Base-by-base conservation (phyloP, 768 basidiomycete genomes). In the Lactarius pseudohatsudake region DNA sequence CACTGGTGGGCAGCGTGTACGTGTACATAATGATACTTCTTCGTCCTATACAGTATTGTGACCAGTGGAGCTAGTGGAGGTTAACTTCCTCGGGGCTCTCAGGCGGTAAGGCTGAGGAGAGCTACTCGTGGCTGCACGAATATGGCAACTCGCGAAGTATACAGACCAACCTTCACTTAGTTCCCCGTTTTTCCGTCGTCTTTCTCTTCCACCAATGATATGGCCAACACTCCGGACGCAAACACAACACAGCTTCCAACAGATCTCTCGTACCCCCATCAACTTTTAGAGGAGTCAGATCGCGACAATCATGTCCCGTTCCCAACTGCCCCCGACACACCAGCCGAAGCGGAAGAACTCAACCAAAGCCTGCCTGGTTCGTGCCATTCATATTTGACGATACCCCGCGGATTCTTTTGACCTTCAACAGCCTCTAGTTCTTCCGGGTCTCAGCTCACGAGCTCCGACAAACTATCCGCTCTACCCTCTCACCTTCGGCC, bases 401-500 rank as follows among this genome's bases (percentile, higher is more conserved):
- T 61, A 30, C 53, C 13, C 22, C 11, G n/a, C 34, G 6, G 26
- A 13, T 18, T n/a, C 1, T 8, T 36, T 8, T 69, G 45, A 54
- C 32, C 28, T 32, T 9, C n/a, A 18, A 10, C 58, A 75, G 74
- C 72, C 13, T 69, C 72, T 4, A 68, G 63, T 8, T 72, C 75
- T n/a, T 71, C 74, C 1, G 71, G 60, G 13, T 77, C 79, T 2
- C 76, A 77, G 30, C 67, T 69, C 22, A 77, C 80, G 1, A 79
- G 76, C 59, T 81, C 82, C 4, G 85, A 86, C 57, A 82, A 80
- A 62, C 77, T 84, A 30, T 73, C 79, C 36, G 75, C 78, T 32
- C 72, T 80, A 30, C 78, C 79, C 0, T 76, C 62, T 20, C 66
- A 10, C 45, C 38, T 62, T 75, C 72, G 73, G 11, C 72, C 78